Conservation (phyloP, 768 basidiomycete species). For the Boletus vinaceobasis region DNA sequence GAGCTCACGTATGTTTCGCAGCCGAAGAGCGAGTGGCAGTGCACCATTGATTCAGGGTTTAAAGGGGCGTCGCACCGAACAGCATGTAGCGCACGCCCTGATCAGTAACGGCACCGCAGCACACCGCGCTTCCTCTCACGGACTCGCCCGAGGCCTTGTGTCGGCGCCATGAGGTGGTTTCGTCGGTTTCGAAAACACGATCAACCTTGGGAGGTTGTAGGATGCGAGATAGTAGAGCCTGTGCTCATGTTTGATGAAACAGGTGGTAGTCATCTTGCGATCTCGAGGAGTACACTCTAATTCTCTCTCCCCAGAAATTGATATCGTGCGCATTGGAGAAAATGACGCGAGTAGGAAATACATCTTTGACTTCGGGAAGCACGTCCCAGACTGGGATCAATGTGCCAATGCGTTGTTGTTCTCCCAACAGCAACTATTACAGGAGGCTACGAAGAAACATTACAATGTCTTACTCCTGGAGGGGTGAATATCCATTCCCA, state of each 20-base stretch:
- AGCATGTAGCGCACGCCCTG: conserved; percentile 10
- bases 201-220: conserved; percentile 76
- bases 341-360: conserved; percentile 58
- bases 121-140: conserved; percentile 8
- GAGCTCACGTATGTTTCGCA: not conserved
- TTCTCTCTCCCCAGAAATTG: conserved; percentile 44
- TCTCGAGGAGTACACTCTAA: conserved; percentile 9
- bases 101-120: conserved; percentile 20
- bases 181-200: conserved; percentile 44
- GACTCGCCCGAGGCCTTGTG: conserved; percentile 15
- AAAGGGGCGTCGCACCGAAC: conserved; percentile 12
- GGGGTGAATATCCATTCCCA: conserved; percentile 43
- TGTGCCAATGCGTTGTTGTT: conserved; percentile 55
- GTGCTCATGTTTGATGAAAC: conserved; percentile 59
- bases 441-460: conserved; percentile 50
- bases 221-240: conserved; percentile 59
- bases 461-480: conserved; percentile 66
- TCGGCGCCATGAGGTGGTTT: conserved; percentile 37
- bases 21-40: conserved; percentile 21
- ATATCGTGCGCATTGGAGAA: conserved; percentile 53
- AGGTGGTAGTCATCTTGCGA: conserved; percentile 41
- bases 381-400: conserved; percentile 41
- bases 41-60: conserved; percentile 7
- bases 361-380: conserved; percentile 54
- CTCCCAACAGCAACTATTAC: conserved; percentile 60